These are phyloP conservation scores for Dendryphion nanum DNA, from an alignment of 2,329 filamentous ascomycete species.

Conservation along the genomic window DNA sequence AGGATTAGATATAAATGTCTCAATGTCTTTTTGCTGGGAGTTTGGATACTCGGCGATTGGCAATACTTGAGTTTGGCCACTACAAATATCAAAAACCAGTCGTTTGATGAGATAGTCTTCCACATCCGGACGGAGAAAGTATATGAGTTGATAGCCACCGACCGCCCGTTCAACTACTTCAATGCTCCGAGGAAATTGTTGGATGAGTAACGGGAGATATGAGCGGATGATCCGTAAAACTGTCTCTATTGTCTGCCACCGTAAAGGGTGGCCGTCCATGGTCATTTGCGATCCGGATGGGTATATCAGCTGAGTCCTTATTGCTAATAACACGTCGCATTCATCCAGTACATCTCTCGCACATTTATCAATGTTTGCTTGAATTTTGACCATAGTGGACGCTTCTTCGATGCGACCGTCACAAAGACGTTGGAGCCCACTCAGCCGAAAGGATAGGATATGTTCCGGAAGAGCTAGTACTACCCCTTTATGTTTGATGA, in stretches of 20 bases:
- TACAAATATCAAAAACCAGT: conserved; percentile 33
- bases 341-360: conserved; percentile 66
- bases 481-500: conserved; percentile 49
- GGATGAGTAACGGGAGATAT: conserved; percentile 35
- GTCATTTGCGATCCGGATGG: conserved; percentile 42
- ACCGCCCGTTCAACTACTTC: conserved; percentile 45
- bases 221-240: conserved; percentile 31
- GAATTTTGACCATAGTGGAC: conserved; percentile 49
- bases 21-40: conserved; percentile 25
- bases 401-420: conserved; percentile 47
- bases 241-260: conserved; percentile 40
- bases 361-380: conserved; percentile 49
- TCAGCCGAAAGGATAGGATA: conserved; percentile 63
- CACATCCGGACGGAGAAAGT: conserved; percentile 50
- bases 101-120: conserved; percentile 25
- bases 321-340: conserved; percentile 47
- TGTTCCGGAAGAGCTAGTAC: conserved; percentile 64
- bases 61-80: conserved; percentile 23
- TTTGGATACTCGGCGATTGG: conserved; percentile 25
- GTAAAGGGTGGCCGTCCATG: conserved; percentile 41
- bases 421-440: conserved; percentile 57
- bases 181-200: conserved; percentile 46
- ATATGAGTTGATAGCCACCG: conserved; percentile 54
- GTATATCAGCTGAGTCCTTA: conserved; percentile 45
- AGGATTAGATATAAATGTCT: conserved; percentile 31